A percentile compares a stretch with the other conserved stretches of the same genome.
Conservation (phyloP, 345 rosid genomes). For the Pugionium dolabratum region DNA sequence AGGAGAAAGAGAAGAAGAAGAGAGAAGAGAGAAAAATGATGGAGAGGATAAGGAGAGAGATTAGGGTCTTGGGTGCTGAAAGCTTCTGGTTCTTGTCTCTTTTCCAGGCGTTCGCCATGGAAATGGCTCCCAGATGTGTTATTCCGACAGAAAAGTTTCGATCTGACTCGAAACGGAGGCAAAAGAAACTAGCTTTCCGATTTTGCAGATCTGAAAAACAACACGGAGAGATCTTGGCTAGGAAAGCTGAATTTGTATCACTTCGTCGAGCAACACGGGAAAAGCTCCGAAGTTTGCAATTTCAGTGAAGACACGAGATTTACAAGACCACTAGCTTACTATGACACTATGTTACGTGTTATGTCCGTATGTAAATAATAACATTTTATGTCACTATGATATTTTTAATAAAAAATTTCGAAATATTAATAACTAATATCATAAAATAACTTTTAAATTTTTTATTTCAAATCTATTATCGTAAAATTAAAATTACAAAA, state of each 20-base stretch:
- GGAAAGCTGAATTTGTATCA: constrained; percentile 5
- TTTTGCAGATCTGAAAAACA: constrained; percentile 30
- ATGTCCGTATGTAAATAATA: no score
- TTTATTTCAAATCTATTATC: no score
- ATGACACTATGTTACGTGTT: no score
- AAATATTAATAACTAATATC: no score
- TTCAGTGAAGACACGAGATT: constrained; percentile 5
- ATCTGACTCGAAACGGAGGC: background rate
- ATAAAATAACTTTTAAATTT: no score
- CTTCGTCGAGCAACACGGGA: background rate
- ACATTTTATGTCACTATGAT: no score
- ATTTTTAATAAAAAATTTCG: no score
- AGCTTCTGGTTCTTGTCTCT: constrained; percentile 58
- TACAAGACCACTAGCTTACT: background rate
- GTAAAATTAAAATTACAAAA: no score
- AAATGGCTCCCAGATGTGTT: constrained; percentile 5
- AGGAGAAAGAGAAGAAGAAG: constrained; percentile 43
- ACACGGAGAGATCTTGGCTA: constrained; percentile 15
- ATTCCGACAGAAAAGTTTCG: constrained; percentile 2
- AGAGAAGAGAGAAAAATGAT: constrained; percentile 52
- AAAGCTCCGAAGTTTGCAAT: constrained; percentile 10
- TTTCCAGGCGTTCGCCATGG: constrained; percentile 80
- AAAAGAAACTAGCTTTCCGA: background rate
- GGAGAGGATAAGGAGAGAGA: constrained; percentile 50
- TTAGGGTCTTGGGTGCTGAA: constrained; percentile 50